phyloP scores from a whole-genome alignment of 495 filamentous ascomycete genomes.

The Aeminium ludgeri region DNA sequence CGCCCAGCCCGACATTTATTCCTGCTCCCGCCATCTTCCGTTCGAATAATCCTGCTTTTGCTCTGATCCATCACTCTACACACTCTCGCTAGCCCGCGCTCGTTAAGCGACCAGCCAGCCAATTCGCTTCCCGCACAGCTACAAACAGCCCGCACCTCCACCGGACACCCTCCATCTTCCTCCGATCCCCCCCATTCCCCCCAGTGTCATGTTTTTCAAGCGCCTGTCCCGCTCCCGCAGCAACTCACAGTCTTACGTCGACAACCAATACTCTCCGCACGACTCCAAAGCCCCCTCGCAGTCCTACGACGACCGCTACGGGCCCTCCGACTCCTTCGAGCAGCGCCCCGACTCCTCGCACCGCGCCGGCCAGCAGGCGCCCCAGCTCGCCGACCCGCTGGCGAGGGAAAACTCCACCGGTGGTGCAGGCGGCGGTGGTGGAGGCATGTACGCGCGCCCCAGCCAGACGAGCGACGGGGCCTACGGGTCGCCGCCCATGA shows the following conservation, averaged over 20 bases:
- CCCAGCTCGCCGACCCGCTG: constrained; percentile 1
- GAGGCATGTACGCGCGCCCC: constrained; percentile 14
- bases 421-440: not conserved
- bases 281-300: constrained; percentile 11
- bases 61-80: too few species aligned
- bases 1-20: too few species aligned
- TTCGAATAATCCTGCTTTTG: too few species aligned
- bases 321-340: not conserved
- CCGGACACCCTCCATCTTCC: constrained; percentile 5
- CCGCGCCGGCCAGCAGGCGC: not conserved
- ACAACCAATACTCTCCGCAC: constrained; percentile 14
- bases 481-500: constrained; percentile 8
- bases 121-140: not conserved
- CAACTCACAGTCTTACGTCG: constrained; percentile 20
- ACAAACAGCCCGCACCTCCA: not conserved
- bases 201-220: constrained; percentile 21
- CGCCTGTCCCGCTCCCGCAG: constrained; percentile 16
- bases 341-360: not conserved
- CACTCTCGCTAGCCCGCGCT: too few species aligned
- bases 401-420: not conserved
- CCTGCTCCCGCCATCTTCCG: too few species aligned
- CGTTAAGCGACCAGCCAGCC: not conserved
- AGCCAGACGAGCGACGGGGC: constrained; percentile 10
- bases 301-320: constrained; percentile 14
- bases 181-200: constrained; percentile 7